Evolutionary conservation across 805 yeast genomes (phyloP).

Genomic region (Schwanniomyces pseudopolymorphus): DNA sequence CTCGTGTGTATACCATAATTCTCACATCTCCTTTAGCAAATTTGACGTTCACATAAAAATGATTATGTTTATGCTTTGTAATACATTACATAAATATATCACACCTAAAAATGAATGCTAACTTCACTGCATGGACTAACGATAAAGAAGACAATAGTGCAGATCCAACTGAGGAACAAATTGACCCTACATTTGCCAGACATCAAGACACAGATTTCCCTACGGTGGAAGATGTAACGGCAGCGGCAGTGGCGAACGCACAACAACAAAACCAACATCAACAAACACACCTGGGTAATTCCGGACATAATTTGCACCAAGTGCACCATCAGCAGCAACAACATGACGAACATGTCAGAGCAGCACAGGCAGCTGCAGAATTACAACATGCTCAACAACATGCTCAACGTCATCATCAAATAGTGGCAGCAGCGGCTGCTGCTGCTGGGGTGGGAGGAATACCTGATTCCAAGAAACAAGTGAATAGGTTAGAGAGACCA

Average conservation of each 20-base stretch:
- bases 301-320: conserved; percentile 4
- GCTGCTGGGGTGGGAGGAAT: conserved; percentile 8
- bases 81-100: conserved; percentile 9
- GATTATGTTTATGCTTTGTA: conserved; percentile 10
- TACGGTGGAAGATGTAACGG: conserved; percentile 18
- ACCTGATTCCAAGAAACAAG: not conserved
- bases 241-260: conserved; percentile 21
- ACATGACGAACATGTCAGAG: conserved; percentile 9
- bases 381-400: conserved; percentile 15
- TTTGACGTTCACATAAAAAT: not conserved
- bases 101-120: conserved; percentile 18
- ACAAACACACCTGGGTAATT: conserved; percentile 6
- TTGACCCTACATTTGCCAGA: conserved; percentile 31
- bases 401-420: conserved; percentile 7
- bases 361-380: conserved; percentile 11
- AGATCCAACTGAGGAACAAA: conserved; percentile 21
- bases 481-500: not conserved
- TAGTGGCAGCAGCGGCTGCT: conserved; percentile 10
- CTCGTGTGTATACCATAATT: not conserved
- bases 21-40: not conserved
- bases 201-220: conserved; percentile 23
- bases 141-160: conserved; percentile 17
- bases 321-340: conserved; percentile 11
- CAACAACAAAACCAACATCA: conserved; percentile 14
- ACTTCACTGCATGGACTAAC: conserved; percentile 22